Evolutionary conservation across 495 filamentous ascomycete species (phyloP), one percentile per base, ranked within the genome.

Genomic region (Hypomontagnella monticulosa): DNA sequence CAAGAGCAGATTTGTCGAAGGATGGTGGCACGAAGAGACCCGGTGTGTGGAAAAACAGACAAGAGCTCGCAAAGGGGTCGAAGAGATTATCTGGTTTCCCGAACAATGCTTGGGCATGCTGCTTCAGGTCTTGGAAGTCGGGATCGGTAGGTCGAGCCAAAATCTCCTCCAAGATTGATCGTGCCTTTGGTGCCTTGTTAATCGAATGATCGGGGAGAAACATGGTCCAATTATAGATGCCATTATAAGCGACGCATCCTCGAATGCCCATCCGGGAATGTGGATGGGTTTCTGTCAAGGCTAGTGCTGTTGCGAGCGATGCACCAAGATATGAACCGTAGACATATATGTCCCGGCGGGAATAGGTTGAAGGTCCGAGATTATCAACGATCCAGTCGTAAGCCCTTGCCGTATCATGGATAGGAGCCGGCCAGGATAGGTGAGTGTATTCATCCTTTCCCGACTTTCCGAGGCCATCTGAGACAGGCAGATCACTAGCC

Each of bases 151-250:
- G 44, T 16, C 37, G 41, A 23, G 58, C 38, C 34, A 74, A 59
- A 11, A 62, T 50, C 10, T 54, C 54, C 16, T 55, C 41, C 0
- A 44, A 6, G 27, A 14, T 14, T 15, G 40, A 14, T 18, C 27
- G 12, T 12, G 42, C 19, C 18, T 49, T 54, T n/a, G 47, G 42
- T 18, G 23, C 14, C 19, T 71, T 56, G 51, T 80, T 71, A 47
- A 76, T 67, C 1, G 74, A 76, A 49, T 83, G 80, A 46, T 78
- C 78, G 0, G 78, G 78, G 3, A 83, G 66, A 49, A 82, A 80
- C 30, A 60, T 80, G 30, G 81, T 82, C 83, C 83, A 86, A 67
- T 85, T 78, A 63, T 81, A 84, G 38, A 86, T 78, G 27, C 80
- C 83, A 52, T 85, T 82, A 61, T 78, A 77, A 1, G 78, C 73